Evolutionary conservation across 2,329 filamentous ascomycete species (phyloP), one percentile per base, ranked within the genome.

Genomic region (Rhexocercosporidium sp.): DNA sequence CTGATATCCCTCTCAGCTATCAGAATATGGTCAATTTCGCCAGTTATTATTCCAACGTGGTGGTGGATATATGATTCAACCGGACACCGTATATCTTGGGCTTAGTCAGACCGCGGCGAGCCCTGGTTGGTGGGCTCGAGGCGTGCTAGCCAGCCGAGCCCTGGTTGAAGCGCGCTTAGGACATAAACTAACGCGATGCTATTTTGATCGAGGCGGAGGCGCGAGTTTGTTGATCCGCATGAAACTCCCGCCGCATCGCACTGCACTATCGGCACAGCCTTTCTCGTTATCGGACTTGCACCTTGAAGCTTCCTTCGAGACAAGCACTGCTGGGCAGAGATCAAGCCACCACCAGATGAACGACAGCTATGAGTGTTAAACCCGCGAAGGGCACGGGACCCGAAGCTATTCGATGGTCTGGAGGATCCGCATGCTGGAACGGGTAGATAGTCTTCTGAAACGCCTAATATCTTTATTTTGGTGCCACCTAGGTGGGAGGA

Each of bases 401-500:
- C n/a, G 18, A 57, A 14, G 31, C 31, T 25, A 39, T 20, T 25
- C 12, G 54, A 57, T 11, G n/a, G 31, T 39, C 9, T 9, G 34
- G 59, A 65, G 62, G 65, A 65, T 65, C 20, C 29, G n/a, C 20
- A 46, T 56, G 22, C 57, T 59, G 34, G 56, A 53, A 54, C 62
- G 62, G 62, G 44, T 60, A 65, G 56, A 65, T 27, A 54, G 22
- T 11, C 46, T 59, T 39, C 63, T 65, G 63, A 65, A 65, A 65
- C 63, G 47, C 47, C 63, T 65, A 62, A 62, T 62, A 39, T 62
- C 59, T 62, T 62, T 60, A 61, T 61, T 65, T 65, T 60, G 41
- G 63, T 54, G 29, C n/a, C 27, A 60, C 34, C 29, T 16, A n/a
- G 29, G 47, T 65, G 63, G 46, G 44, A 51, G 44, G 34, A 31